Evolutionary conservation across 2,329 filamentous ascomycete species (phyloP).

Genomic region (Colletotrichum truncatum): DNA sequence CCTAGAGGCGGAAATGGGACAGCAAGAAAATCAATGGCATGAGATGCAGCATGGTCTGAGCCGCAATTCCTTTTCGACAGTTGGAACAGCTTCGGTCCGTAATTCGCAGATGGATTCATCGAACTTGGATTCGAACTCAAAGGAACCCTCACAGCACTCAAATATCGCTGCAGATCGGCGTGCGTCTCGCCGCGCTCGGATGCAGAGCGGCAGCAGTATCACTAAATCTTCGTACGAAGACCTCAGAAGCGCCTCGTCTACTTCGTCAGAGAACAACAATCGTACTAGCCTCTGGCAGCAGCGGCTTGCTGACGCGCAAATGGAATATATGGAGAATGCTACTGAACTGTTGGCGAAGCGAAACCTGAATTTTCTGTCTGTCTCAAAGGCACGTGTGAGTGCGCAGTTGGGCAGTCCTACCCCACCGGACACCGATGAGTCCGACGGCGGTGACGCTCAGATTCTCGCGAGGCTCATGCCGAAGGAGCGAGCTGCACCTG

Average conservation of each 20-base stretch:
- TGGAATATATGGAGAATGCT: slow-evolving; percentile 53
- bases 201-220: slow-evolving; percentile 40
- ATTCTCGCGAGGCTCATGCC: slow-evolving; percentile 26
- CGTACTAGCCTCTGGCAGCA: slow-evolving; percentile 53
- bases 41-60: slow-evolving; percentile 62
- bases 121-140: slow-evolving; percentile 27
- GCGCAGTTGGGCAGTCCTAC: slow-evolving; percentile 59
- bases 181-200: slow-evolving; percentile 47
- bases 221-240: slow-evolving; percentile 38
- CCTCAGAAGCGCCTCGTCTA: slow-evolving; percentile 38
- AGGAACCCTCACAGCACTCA: slow-evolving; percentile 32
- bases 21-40: slow-evolving; percentile 69
- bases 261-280: slow-evolving; percentile 39
- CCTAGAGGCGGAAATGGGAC: slow-evolving; percentile 69
- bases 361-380: slow-evolving; percentile 49
- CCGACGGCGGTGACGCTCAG: slow-evolving; percentile 47
- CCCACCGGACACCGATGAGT: slow-evolving; percentile 61
- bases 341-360: slow-evolving; percentile 46
- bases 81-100: slow-evolving; percentile 44
- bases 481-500: slow-evolving; percentile 22
- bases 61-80: slow-evolving; percentile 60
- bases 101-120: slow-evolving; percentile 39
- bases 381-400: slow-evolving; percentile 34
- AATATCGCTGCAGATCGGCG: slow-evolving; percentile 47
- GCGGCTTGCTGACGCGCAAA: slow-evolving; percentile 54